Evolutionary conservation across 176 grass and related monocot species (phyloP).

Genomic region (Avena eriantha): DNA sequence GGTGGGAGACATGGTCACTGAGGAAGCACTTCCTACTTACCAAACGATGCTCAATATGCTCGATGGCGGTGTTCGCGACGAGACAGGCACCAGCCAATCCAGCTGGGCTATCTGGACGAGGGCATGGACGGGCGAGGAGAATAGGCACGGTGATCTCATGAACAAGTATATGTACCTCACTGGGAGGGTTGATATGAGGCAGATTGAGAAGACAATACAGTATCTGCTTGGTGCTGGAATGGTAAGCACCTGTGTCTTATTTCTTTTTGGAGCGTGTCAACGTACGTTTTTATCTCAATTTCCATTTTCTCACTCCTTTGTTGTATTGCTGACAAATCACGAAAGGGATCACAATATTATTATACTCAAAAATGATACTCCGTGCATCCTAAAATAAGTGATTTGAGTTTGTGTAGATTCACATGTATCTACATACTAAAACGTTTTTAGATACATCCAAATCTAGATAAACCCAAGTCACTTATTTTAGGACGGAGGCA

Average conservation of each 20-base stretch:
- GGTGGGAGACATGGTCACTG: slow-evolving; percentile 18
- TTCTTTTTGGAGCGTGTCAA: background rate
- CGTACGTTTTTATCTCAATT: background rate
- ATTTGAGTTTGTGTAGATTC: no score
- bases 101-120: slow-evolving; percentile 6
- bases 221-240: slow-evolving; percentile 13
- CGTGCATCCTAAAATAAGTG: background rate
- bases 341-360: background rate
- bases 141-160: background rate
- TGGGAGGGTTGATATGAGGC: slow-evolving; percentile 7
- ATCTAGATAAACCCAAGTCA: no score
- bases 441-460: no score
- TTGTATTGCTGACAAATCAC: background rate
- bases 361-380: background rate
- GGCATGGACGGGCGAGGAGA: background rate
- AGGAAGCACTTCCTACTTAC: slow-evolving; percentile 20
- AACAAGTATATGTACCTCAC: slow-evolving; percentile 15
- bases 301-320: background rate
- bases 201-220: slow-evolving; percentile 18
- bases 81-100: background rate
- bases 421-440: no score
- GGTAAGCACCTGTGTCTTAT: slow-evolving; percentile 4
- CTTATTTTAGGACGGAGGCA: no score
- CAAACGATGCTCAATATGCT: background rate
- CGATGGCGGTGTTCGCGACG: background rate